phyloP scores from a whole-genome alignment of 169 alveolate species.

The Eimeria brunetti region DNA sequence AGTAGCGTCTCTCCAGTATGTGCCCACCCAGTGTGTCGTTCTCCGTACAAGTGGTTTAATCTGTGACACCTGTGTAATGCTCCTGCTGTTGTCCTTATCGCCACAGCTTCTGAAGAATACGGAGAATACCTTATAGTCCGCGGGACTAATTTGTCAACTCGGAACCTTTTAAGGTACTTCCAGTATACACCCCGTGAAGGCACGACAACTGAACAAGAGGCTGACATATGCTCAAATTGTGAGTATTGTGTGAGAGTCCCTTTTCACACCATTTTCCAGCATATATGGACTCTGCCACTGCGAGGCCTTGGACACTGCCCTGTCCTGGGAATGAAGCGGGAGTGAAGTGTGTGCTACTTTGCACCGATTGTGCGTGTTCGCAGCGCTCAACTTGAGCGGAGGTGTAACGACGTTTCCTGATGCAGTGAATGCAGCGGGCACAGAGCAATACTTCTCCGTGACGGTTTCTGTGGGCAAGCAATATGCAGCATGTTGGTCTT shows the following conservation, averaged over 20 bases:
- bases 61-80: neutral
- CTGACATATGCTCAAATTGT: slow-evolving; percentile 54
- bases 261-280: neutral
- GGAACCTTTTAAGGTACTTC: slow-evolving; percentile 55
- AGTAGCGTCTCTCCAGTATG: neutral
- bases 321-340: neutral
- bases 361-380: neutral
- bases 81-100: neutral
- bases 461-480: slow-evolving; percentile 59
- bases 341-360: neutral
- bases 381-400: slow-evolving; percentile 11
- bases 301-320: neutral
- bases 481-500: slow-evolving; percentile 77
- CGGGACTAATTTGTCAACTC: slow-evolving; percentile 55
- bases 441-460: slow-evolving; percentile 42
- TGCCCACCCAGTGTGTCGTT: neutral
- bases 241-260: neutral
- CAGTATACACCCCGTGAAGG: slow-evolving; percentile 20
- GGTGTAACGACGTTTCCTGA: slow-evolving; percentile 52
- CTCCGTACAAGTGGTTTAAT: neutral
- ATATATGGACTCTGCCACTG: neutral
- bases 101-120: slow-evolving; percentile 48
- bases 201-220: slow-evolving; percentile 33
- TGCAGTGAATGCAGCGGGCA: slow-evolving; percentile 43
- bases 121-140: slow-evolving; percentile 71